Conservation (phyloP, 257 asterid genomes). For the Jaltomata sinuosa region DNA sequence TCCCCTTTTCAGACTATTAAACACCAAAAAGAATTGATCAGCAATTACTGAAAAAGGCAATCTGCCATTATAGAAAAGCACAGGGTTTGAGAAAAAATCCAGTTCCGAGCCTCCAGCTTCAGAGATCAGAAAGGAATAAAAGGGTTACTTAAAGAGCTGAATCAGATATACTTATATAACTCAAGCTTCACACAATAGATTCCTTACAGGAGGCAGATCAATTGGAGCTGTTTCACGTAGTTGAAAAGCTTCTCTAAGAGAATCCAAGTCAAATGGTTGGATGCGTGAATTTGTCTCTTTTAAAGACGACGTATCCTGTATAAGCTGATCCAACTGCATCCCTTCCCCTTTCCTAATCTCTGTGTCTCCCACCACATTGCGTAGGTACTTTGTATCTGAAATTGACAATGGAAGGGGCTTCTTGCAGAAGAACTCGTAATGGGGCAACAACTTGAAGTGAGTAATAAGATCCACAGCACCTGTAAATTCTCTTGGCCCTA, state of each 20-base stretch:
- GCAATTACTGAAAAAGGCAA: background rate
- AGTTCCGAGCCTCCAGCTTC: background rate
- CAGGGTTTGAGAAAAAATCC: background rate
- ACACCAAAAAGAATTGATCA: slow-evolving; percentile 19
- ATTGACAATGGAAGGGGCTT: slow-evolving; percentile 77
- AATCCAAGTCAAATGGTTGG: slow-evolving; percentile 73
- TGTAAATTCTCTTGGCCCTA: slow-evolving; percentile 94
- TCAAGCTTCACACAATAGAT: slow-evolving; percentile 9
- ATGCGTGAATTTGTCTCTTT: slow-evolving; percentile 56
- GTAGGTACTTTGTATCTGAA: slow-evolving; percentile 91
- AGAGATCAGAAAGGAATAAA: background rate
- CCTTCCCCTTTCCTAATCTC: slow-evolving; percentile 97
- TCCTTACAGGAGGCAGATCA: slow-evolving; percentile 70
- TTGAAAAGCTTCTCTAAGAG: slow-evolving; percentile 81
- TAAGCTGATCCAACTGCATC: slow-evolving; percentile 87
- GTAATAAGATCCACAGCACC: slow-evolving; percentile 91
- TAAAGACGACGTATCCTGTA: slow-evolving; percentile 42
- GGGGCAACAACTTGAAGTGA: slow-evolving; percentile 78
- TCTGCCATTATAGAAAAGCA: background rate
- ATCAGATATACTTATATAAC: background rate
- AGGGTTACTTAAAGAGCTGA: background rate
- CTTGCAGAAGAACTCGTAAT: slow-evolving; percentile 91
- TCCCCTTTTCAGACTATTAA: slow-evolving; percentile 82
- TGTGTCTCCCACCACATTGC: slow-evolving; percentile 90
- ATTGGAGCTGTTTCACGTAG: slow-evolving; percentile 75